Base-by-base conservation (phyloP, 768 basidiomycete species). In the Crepidotus variabilis region DNA sequence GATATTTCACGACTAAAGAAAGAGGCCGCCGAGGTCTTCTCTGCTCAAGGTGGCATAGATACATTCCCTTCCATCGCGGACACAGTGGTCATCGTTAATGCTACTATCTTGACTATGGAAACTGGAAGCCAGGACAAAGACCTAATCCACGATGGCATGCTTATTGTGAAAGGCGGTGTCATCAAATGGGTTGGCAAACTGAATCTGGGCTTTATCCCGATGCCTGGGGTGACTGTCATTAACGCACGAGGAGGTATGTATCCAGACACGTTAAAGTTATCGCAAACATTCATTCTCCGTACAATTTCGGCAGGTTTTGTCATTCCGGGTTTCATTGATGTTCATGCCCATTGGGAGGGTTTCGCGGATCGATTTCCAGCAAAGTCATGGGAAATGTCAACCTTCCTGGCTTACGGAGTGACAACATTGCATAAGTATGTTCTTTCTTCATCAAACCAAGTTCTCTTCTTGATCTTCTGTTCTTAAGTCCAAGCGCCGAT, bases 361-460 rank as follows among this genome's bases (percentile, higher is more conserved):
- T 79, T 81, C 56, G 60, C 34, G 0, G 77, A 72, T 28, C 72
- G 72, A 32, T 81, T 82, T 60, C 88, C 88, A 0, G 78, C 86
- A 6, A 76, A 75, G 46, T 88, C 86, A 9, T 90, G 88, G 87
- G 87, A 90, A 62, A 75, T 87, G 74, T 78, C 86, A 64, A 81
- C 86, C 0, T 88, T 89, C 80, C 76, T 90, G 28, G 85, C 87
- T 0, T 89, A 87, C 61, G 88, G 88, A 20, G 80, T 90, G 3
- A 90, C 88, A 1, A 89, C 88, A 1, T 61, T 89, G 56, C 88
- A 89, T 73, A 90, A 90, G 87, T 89, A 58, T 55, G 77, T 69
- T 24, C n/a, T 13, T 18, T 21, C 11, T 23, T n/a, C n/a, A 51
- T 14, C 47, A 6, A 47, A 23, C 2, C 20, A 7, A 18, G 24